Evolutionary conservation across 2,329 filamentous ascomycete species (phyloP), one percentile per base, ranked within the genome.

Genomic region (Calonectria montana): DNA sequence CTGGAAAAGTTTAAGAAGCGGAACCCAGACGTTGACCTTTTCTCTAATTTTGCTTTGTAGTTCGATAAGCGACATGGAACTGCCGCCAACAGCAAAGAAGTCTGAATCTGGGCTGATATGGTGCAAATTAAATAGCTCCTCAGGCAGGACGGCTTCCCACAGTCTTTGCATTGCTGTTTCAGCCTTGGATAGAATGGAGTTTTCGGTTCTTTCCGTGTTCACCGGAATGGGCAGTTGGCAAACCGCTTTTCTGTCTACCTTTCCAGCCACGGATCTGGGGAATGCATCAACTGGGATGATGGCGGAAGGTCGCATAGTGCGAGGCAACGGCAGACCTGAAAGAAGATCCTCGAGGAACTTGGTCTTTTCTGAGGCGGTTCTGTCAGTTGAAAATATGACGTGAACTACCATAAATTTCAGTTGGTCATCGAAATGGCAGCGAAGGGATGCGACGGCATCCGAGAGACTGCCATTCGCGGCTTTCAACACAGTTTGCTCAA

Each of bases 291-390:
- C 6, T 0, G 78, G 66, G 5, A 85, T 59, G 5, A 79, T 71
- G 1, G 78, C 64, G 0, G 78, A 69, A 0, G 84, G 84, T 1
- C 75, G 45, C 83, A 86, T 84, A 64, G 83, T 83, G 25, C 70
- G 72, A 6, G 83, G 83, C 1, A 85, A 69, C 0, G 77, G 67
- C 2, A 81, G 70, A 0, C 64, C 35, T 2, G 67, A 9, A 6
- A 78, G 45, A 15, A 67, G 41, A 4, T 13, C 23, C 25, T 29
- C 37, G 27, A 69, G 61, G 27, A 41, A 59, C 25, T 37, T 35
- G 25, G 10, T 16, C 48, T 65, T 45, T 39, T 64, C 25, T 13
- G 23, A 3, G 12, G 29, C 23, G 7, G 29, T 23, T 18, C n/a
- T 25, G 18, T 35, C n/a, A 15, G 45, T 35, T 6, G 67, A 37